phyloP scores from a whole-genome alignment of 75 land plant species.

The Cupressus sempervirens region DNA sequence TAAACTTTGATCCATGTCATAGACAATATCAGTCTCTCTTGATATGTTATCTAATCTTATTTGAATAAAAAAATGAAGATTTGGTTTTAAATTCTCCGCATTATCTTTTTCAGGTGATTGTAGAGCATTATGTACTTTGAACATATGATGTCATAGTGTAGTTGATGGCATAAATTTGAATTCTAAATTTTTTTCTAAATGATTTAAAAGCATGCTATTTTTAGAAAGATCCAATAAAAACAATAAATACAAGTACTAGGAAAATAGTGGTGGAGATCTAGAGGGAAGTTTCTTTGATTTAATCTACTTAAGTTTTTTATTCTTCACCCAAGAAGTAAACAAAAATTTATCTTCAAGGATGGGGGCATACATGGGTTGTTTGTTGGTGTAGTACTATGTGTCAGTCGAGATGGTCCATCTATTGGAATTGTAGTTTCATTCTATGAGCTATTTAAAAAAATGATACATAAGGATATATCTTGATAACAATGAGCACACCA shows the following conservation, averaged over 20 bases:
- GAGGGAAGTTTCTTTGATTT: conserved; percentile 48
- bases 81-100: too few species aligned
- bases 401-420: conserved; percentile 90
- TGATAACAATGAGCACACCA: too few species aligned
- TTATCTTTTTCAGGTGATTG: too few species aligned
- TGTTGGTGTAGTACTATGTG: conserved; percentile 76
- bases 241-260: conserved; percentile 54
- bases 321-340: not conserved
- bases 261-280: conserved; percentile 61
- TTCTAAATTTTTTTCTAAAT: not conserved
- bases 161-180: not conserved
- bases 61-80: too few species aligned
- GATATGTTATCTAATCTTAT: too few species aligned
- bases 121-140: too few species aligned
- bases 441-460: too few species aligned
- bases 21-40: too few species aligned
- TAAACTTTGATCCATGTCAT: too few species aligned
- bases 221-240: conserved; percentile 75
- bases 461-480: too few species aligned
- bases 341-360: conserved; percentile 41
- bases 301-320: not conserved
- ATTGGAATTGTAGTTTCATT: too few species aligned
- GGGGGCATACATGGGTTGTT: conserved; percentile 73
- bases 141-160: not conserved
- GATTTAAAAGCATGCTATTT: conserved; percentile 4